Base-by-base conservation (phyloP, 106 monocot species). In the Dactylorhiza incarnata region DNA sequence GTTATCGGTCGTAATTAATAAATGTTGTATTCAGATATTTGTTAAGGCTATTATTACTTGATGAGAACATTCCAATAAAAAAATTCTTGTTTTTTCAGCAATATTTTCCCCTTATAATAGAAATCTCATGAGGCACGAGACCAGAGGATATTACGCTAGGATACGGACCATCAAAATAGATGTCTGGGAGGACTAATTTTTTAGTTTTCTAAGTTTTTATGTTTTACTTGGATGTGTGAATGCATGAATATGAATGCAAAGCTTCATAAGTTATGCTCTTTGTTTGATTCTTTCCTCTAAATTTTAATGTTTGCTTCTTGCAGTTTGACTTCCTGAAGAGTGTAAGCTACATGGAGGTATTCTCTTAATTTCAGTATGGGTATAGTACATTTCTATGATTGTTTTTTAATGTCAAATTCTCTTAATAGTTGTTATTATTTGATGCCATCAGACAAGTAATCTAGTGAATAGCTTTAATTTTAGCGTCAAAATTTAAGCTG, bases 331-430 rank as follows among this genome's bases (percentile, higher is more conserved):
- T 90, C 81, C 51, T 51, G 58, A 78, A 67, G 10, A 88, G 93
- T 62, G 84, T 94, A 37, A 90, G 78, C 83, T 84, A 76, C 24
- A 86, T 90, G 82, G 93, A 90, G 90, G 93, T 93, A 86, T 68
- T 66, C 26, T 74, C 45, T 59, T 46, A 55, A 72, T 24, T 47
- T 69, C 67, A 55, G 24, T 53, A 3, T 46, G 69, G 16, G 6
- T 46, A 46, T 70, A n/a, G 43, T 70, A 45, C 69, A 45, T 46
- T 46, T n/a, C 1, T 6, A 46, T 70, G 6, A 70, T 5, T 68
- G 4, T 37, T 68, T 14, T 37, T 12, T 13, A 12, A 66, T 37
- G 29, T 24, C 14, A 26, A 5, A 26, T 66, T 37, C 52, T 66
- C 12, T 66, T 26, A 66, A 9, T 13, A 66, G 24, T 66, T 37